These are phyloP conservation scores for Ganoderma multipileum DNA, from an alignment of 1,284 basidiomycete genomes.

Conservation along the genomic window DNA sequence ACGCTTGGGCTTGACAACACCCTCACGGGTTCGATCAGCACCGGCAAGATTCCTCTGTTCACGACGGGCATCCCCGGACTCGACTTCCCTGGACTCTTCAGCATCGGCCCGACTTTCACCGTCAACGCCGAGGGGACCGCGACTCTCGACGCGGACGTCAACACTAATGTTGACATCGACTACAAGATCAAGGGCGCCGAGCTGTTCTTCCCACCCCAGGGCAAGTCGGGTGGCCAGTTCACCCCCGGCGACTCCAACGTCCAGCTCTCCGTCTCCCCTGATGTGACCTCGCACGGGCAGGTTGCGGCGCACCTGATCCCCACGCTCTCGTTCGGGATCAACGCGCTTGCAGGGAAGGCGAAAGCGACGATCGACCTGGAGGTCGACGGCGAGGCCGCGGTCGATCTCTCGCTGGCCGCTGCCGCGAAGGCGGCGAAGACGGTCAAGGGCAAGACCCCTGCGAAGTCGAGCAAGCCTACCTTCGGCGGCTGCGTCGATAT, in stretches of 20 bases:
- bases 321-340: constrained; percentile 51
- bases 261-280: constrained; percentile 49
- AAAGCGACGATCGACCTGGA: constrained; percentile 50
- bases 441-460: background rate
- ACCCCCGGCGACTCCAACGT: constrained; percentile 42
- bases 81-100: constrained; percentile 47
- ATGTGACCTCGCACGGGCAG: constrained; percentile 46
- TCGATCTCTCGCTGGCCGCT: constrained; percentile 45
- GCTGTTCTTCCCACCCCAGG: constrained; percentile 50
- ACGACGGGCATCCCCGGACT: constrained; percentile 47
- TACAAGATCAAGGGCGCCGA: constrained; percentile 44
- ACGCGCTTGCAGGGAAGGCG: constrained; percentile 44
- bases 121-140: constrained; percentile 28
- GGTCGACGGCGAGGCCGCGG: constrained; percentile 48
- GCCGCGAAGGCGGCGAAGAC: background rate
- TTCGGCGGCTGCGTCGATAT: constrained; percentile 39
- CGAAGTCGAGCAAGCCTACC: constrained; percentile 1
- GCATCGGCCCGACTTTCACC: constrained; percentile 42
- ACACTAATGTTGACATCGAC: constrained; percentile 25
- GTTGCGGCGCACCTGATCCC: constrained; percentile 58
- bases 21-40: constrained; percentile 43
- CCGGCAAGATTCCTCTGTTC: constrained; percentile 44
- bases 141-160: constrained; percentile 28
- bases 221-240: constrained; percentile 17
- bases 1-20: constrained; percentile 38